Base-by-base conservation (phyloP, 2,329 filamentous ascomycete genomes). In the Penicillium capsulatum region DNA sequence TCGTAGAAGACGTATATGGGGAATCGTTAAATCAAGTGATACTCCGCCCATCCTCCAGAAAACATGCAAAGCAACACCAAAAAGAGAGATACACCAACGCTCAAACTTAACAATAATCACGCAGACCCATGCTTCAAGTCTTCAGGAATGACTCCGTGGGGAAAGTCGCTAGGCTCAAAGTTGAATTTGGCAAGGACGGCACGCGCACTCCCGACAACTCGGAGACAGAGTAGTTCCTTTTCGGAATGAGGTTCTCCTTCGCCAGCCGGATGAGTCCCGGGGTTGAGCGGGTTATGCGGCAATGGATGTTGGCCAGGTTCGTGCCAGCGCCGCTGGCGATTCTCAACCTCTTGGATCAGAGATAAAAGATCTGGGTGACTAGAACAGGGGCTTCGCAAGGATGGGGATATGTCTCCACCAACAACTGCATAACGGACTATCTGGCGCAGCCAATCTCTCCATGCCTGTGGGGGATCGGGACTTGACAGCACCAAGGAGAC, bases 261-360 rank as follows among this genome's bases (percentile, higher is more conserved):
- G 2, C 19, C 19, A n/a, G n/a, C 19, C 19, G 5, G 9, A 22
- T 22, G 19, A 22, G 15, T 14, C 17, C 22, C 24, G 17, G 40
- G 16, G 16, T 29, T 34, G 1, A 51, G 19, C 13, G 44, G 45
- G 19, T 50, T 46, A 19, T 38, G 36, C 11, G 17, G 15, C 2
- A 54, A 30, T 3, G 57, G 55, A 31, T 57, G 55, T 9, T 46
- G 31, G 11, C 52, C 50, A 19, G 53, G 51, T 29, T 46, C 45
- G 58, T 72, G 69, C 64, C 66, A 69, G 40, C 55, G 58, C 13
- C 61, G 63, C 43, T 72, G 69, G 10, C 69, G 65, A 20, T 60
- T 47, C 33, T 70, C 68, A 38, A 71, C 54, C 36, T 68, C 66
- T 31, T 59, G 53, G 22, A 69, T 59, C 11, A 71, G 57, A 7